These are phyloP conservation scores for Fraxinus xanthoxyloides DNA, from an alignment of 305 asterid genomes.

Conservation along the genomic window DNA sequence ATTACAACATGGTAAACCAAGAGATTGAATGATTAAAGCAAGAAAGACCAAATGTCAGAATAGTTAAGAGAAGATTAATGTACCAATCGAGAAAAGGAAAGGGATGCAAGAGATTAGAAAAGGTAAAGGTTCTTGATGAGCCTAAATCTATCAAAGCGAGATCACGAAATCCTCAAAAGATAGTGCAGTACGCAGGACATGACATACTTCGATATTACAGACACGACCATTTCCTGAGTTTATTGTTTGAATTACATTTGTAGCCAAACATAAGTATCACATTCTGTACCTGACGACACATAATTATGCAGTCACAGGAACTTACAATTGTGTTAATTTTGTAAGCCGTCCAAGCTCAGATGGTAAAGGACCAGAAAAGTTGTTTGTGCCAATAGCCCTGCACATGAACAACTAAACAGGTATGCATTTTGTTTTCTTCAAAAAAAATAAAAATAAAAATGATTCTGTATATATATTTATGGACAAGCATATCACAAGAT, in stretches of 20 bases:
- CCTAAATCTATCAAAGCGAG: not conserved
- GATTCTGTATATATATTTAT: too few relatives aligned
- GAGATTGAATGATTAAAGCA: not conserved
- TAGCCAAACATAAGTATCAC: not conserved
- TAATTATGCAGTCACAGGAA: not conserved
- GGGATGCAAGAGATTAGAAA: not conserved
- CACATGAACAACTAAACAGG: not conserved
- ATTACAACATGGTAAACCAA: not conserved
- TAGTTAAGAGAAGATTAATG: not conserved
- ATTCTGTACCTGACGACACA: not conserved
- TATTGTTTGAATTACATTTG: not conserved
- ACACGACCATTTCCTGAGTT: not conserved
- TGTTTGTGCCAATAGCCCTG: constrained; percentile 60
- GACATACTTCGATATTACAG: not conserved
- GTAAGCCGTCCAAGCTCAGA: constrained; percentile 53
- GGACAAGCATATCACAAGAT: not conserved
- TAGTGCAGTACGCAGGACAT: not conserved
- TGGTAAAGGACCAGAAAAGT: constrained; percentile 79
- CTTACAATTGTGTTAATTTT: constrained; percentile 52
- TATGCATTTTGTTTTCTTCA: not conserved
- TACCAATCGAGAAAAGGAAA: not conserved
- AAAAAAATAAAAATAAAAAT: too few relatives aligned
- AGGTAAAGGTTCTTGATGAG: not conserved
- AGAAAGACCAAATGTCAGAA: not conserved
- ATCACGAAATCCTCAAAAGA: not conserved